Evolutionary conservation across 495 filamentous ascomycete species (phyloP), one percentile per base, ranked within the genome.

Genomic region (Aspergillus cavernicola): DNA sequence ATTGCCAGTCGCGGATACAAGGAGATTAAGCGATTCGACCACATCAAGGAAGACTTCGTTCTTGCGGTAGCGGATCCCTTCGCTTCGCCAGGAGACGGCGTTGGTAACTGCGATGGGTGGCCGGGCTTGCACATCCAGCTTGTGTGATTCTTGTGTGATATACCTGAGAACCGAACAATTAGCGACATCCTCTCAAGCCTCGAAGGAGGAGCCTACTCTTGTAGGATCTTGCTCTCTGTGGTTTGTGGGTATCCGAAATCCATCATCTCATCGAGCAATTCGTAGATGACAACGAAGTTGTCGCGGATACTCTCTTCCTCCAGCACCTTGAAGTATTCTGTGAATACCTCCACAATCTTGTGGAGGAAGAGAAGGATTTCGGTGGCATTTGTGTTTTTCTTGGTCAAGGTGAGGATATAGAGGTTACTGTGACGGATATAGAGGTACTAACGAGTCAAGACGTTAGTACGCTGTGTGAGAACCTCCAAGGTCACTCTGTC

Each of bases 351-450:
- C 60, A 99, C 95, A 45, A 99, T 79, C 71, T 95, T 93, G 76
- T 99, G 95, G 58, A 99, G 82, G 78, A 97, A 99, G 26, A 99
- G 85, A 36, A 99, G 81, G 65, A 97, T 96, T 73, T 97, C 93
- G 73, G 95, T 89, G 63, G 95, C 95, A 83, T 97, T 97, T 62
- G 90, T 96, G 73, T 99, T 99, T 64, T 93, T 87, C 78, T 97
- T 97, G 37, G 95, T 97, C 54, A 99, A 81, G 52, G 95, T 93
- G 63, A 99, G 90, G 64, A 99, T 89, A 70, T 96, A 97, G 58
- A 99, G 90, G 74, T 99, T 99, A 73, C 95, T 97, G 75, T 99
- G 93, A 66, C 93, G 85, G 71, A 99, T 99, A 76, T 99, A 99
- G 69, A 99, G 90, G 70, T 97, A 99, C 91, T 97, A 62, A 11